phyloP scores from a whole-genome alignment of 768 basidiomycete species.

The Amanita subjunquillea region DNA sequence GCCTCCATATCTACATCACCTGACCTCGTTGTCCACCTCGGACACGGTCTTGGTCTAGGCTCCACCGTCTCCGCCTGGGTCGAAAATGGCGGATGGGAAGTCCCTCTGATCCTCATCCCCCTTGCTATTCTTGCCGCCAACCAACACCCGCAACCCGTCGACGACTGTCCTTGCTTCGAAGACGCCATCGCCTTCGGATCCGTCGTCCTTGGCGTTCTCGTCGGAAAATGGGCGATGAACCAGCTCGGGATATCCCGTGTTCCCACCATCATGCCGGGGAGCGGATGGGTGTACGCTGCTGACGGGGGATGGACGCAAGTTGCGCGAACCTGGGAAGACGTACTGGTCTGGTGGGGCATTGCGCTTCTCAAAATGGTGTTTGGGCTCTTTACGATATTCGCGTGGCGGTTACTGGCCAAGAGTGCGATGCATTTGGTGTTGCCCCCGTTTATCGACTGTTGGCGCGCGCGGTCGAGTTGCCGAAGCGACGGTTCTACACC shows the following conservation, averaged over 20 bases:
- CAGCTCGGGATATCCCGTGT: constrained; percentile 19
- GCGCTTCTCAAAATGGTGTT: constrained; percentile 36
- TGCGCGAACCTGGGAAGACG: constrained; percentile 27
- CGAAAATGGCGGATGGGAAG: constrained; percentile 31
- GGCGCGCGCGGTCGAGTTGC: constrained; percentile 58
- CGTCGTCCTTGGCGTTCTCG: constrained; percentile 63
- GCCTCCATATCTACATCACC: not conserved
- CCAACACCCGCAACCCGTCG: constrained; percentile 88
- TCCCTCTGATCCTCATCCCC: constrained; percentile 52
- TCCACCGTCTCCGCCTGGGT: constrained; percentile 26
- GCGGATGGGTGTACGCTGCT: constrained; percentile 28
- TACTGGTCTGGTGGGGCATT: constrained; percentile 34
- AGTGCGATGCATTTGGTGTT: constrained; percentile 60
- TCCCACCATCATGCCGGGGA: constrained; percentile 45
- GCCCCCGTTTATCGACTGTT: constrained; percentile 75
- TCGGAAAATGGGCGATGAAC: constrained; percentile 57
- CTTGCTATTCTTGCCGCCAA: constrained; percentile 71
- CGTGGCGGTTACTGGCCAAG: constrained; percentile 86
- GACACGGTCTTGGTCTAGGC: constrained; percentile 27
- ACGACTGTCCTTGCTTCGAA: constrained; percentile 97
- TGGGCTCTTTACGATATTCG: constrained; percentile 68
- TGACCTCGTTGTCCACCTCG: constrained; percentile 20
- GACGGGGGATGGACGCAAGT: constrained; percentile 22
- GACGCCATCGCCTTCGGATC: constrained; percentile 92
- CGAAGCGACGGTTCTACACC: constrained; percentile 80